Percentiles rank a stretch among this genome's conserved stretches.
phyloP scores from a whole-genome alignment of 176 grass and related monocot species.

The Carex kokanica region DNA sequence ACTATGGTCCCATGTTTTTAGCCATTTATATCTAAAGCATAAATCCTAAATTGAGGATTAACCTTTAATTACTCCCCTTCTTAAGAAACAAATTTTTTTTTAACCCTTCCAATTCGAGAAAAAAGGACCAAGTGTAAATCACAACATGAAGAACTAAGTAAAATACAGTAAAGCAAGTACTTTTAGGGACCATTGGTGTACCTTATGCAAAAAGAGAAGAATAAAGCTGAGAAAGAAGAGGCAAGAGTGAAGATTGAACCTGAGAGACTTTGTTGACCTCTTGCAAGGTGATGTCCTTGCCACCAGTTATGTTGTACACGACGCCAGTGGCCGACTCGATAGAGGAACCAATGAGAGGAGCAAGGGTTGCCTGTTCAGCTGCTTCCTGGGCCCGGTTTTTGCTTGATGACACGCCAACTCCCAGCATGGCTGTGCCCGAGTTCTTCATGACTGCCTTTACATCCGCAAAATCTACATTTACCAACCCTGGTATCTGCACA shows the following conservation, averaged over 20 bases:
- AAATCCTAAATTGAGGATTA: neutral
- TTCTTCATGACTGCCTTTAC: slow-evolving; percentile 95
- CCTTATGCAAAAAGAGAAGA: neutral
- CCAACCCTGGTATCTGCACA: slow-evolving; percentile 81
- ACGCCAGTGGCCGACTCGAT: slow-evolving; percentile 87
- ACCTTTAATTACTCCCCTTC: neutral
- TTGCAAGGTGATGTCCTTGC: slow-evolving; percentile 95
- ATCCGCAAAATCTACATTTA: slow-evolving; percentile 99
- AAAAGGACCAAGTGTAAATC: neutral
- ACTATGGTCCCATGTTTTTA: neutral
- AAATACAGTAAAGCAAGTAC: neutral
- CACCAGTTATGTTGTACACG: slow-evolving; percentile 95
- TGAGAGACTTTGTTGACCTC: slow-evolving; percentile 96
- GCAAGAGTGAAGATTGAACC: slow-evolving; percentile 30
- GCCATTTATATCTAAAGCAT: neutral
- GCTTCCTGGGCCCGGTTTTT: slow-evolving; percentile 94
- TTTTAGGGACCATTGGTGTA: neutral
- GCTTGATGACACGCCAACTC: slow-evolving; percentile 82
- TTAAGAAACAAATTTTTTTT: neutral
- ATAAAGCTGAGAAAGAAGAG: neutral
- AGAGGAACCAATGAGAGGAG: slow-evolving; percentile 89
- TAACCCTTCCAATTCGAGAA: neutral
- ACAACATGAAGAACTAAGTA: neutral
- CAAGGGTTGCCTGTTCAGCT: slow-evolving; percentile 91
- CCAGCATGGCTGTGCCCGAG: slow-evolving; percentile 94